Evolutionary conservation across 2,329 filamentous ascomycete species (phyloP), one percentile per base, ranked within the genome.

Genomic region (Fusarium denticulatum): DNA sequence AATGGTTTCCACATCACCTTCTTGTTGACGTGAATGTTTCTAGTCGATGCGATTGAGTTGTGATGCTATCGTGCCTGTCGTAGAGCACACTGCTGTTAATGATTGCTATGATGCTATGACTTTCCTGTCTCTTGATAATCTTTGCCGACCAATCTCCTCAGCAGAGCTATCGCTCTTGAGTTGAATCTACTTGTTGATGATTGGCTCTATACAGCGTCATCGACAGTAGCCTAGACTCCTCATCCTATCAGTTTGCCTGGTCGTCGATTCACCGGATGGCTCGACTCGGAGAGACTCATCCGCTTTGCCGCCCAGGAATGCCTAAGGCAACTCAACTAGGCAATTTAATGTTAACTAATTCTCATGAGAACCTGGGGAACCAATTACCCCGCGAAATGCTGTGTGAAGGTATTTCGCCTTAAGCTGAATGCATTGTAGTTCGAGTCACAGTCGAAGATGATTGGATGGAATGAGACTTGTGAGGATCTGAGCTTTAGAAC

Each of bases 1-100:
- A 87, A 86, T 84, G 84, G 84, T 87, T 88, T 89, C 86, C 86
- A 87, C 80, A 79, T 76, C 62, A 70, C 69, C 66, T 69, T 68
- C 43, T 59, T 64, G 30, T 62, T 70, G 66, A 56, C 65, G 69
- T 73, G 60, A 56, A 55, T 65, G 66, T 45, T 69, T 64, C 34
- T 61, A 62, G 64, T 70, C 63, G 61, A 65, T 65, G 59, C 57
- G 69, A 56, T 50, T 72, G 63, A 57, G 56, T 72, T 64, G 60
- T 74, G 69, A 61, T 75, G 45, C 60, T 69, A 52, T 73, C 56
- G 69, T 76, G 69, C 70, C 61, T 74, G 72, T 58, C 64, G 49
- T 70, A 69, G 57, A 67, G 40, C 46, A 67, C 28, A 49, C 26
- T 39, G 24, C 15, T 47, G 13, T 45, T 60, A 24, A 45, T 36